Evolutionary conservation across 345 rosid species (phyloP).

Genomic region (Sapria himalayana): DNA sequence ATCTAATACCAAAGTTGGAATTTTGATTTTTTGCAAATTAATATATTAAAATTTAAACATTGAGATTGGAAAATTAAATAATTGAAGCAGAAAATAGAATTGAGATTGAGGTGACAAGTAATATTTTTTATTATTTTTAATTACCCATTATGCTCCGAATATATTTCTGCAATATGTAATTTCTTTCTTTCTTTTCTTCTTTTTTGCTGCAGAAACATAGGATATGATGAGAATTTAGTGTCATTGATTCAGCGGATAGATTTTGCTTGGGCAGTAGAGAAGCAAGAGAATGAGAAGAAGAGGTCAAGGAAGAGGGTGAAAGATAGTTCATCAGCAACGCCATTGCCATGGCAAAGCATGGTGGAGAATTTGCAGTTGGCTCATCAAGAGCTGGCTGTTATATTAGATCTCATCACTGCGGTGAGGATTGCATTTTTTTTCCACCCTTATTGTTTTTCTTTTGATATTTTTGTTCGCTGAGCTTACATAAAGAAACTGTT

Average conservation of each 20-base stretch:
- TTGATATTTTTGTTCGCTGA: neutral
- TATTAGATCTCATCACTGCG: constrained; percentile 73
- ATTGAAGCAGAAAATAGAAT: too few relatives aligned
- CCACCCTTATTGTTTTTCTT: neutral
- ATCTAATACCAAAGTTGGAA: too few relatives aligned
- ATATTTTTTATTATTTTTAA: too few relatives aligned
- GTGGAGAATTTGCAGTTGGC: constrained; percentile 79
- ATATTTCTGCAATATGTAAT: neutral
- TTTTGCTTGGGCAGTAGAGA: constrained; percentile 86
- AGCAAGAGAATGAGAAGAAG: constrained; percentile 35
- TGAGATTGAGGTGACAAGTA: too few relatives aligned
- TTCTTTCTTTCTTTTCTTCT: neutral
- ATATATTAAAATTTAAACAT: too few relatives aligned
- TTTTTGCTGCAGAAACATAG: constrained; percentile 29
- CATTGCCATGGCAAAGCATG: constrained; percentile 76
- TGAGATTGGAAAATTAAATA: too few relatives aligned
- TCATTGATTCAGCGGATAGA: constrained; percentile 58
- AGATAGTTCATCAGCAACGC: constrained; percentile 22
- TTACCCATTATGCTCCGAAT: too few relatives aligned
- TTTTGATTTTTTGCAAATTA: too few relatives aligned
- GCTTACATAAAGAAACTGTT: too few relatives aligned
- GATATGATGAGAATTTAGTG: constrained; percentile 60
- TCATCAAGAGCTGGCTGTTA: constrained; percentile 77
- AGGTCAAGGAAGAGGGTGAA: constrained; percentile 43
- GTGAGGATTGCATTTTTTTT: constrained; percentile 15